phyloP scores from a whole-genome alignment of 345 rosid genomes.

The Alliaria petiolata region DNA sequence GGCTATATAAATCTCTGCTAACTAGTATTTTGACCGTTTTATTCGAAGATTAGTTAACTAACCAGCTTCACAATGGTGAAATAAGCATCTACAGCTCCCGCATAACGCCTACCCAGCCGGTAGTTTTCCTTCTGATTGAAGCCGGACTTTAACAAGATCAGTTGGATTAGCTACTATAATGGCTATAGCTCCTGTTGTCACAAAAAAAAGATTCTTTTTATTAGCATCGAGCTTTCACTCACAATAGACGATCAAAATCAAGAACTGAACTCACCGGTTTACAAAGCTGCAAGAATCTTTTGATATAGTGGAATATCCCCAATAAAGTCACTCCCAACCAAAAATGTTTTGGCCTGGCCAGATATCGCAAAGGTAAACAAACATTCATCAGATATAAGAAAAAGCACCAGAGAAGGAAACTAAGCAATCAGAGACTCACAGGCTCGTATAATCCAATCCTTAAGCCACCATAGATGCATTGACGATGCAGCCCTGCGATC shows the following conservation, averaged over 20 bases:
- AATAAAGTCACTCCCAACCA: constrained; percentile 74
- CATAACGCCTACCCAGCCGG: constrained; percentile 88
- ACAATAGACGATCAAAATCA: background rate
- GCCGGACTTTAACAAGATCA: constrained; percentile 92
- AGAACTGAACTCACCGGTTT: constrained; percentile 61
- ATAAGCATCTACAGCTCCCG: constrained; percentile 88
- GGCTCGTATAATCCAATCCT: constrained; percentile 91
- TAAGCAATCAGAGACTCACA: constrained; percentile 43
- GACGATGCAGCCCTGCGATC: constrained; percentile 88
- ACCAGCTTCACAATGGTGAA: constrained; percentile 71
- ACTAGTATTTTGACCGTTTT: background rate
- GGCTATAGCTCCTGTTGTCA: constrained; percentile 78
- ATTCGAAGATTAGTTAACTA: constrained; percentile 20
- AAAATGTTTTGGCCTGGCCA: constrained; percentile 74
- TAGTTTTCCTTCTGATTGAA: constrained; percentile 91
- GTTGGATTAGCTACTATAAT: constrained; percentile 92
- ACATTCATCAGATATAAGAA: background rate
- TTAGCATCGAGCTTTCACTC: background rate
- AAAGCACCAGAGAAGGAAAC: background rate
- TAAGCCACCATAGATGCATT: constrained; percentile 87
- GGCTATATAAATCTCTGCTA: constrained; percentile 4
- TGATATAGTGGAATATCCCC: constrained; percentile 82
- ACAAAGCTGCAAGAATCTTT: constrained; percentile 81
- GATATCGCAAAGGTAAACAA: constrained; percentile 10
- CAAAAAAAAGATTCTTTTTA: background rate